phyloP scores from a whole-genome alignment of 768 basidiomycete species.

The Amyloporia xantha region DNA sequence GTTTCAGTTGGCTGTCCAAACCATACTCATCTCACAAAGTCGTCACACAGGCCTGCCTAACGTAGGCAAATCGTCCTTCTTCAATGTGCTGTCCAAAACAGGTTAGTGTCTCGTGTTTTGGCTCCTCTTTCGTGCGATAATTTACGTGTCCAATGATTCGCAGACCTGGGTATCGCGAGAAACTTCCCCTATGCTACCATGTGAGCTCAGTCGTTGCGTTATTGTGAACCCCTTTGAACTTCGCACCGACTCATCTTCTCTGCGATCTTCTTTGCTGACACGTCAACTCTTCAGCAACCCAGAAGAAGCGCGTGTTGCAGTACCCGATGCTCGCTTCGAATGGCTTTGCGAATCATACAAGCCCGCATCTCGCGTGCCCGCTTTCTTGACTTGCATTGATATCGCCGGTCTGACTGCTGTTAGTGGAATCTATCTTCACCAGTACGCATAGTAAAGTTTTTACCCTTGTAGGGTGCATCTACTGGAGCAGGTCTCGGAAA shows the following conservation, averaged over 20 bases:
- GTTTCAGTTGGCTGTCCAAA: conserved; percentile 28
- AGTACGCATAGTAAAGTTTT: too few relatives aligned
- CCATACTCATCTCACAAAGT: conserved; percentile 5
- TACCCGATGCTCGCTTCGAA: conserved; percentile 90
- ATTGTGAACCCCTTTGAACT: too few relatives aligned
- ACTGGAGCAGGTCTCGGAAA: conserved; percentile 98
- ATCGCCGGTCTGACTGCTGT: conserved; percentile 96
- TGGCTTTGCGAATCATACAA: conserved; percentile 93
- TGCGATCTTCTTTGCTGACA: neutral
- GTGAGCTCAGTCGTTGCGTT: too few relatives aligned
- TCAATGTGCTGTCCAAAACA: conserved; percentile 91
- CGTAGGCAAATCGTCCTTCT: conserved; percentile 99
- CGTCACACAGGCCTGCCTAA: conserved; percentile 76
- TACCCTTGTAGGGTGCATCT: conserved; percentile 76
- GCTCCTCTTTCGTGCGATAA: neutral
- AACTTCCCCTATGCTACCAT: conserved; percentile 97
- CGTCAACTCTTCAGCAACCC: neutral
- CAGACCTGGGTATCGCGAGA: conserved; percentile 88
- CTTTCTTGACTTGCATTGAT: conserved; percentile 96
- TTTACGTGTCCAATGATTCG: conserved; percentile 10
- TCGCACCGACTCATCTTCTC: neutral
- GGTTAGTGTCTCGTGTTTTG: conserved; percentile 39
- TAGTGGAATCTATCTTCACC: conserved; percentile 26
- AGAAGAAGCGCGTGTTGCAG: conserved; percentile 86
- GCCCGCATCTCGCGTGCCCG: conserved; percentile 80